Percentiles rank a stretch among this genome's conserved stretches.
These are phyloP conservation scores for Elaeis guineensis DNA, from an alignment of 176 grass and related monocot genomes.

Conservation along the genomic window DNA sequence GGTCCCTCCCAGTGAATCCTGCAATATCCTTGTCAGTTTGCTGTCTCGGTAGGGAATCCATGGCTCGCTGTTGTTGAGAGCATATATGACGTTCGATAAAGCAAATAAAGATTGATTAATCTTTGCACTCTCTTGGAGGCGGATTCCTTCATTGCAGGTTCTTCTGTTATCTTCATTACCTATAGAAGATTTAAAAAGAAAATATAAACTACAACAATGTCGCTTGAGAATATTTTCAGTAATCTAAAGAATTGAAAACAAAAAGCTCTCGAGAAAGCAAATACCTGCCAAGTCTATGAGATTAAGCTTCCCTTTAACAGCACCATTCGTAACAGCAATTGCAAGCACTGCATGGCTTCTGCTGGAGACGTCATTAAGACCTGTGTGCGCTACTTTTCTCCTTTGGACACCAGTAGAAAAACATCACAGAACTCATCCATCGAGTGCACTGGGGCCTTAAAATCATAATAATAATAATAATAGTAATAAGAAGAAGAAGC, in stretches of 20 bases:
- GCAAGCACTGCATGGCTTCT: conserved; percentile 81
- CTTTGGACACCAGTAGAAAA: conserved; percentile 68
- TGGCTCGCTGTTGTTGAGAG: conserved; percentile 63
- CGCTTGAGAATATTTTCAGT: no score
- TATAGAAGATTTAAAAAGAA: conserved; percentile 25
- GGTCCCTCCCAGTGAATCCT: conserved; percentile 80
- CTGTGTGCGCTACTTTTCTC: conserved; percentile 66
- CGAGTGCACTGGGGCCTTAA: conserved; percentile 49
- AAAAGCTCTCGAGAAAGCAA: not conserved
- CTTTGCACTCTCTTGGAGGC: conserved; percentile 82
- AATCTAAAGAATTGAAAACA: no score
- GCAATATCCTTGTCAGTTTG: conserved; percentile 84
- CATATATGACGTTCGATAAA: conserved; percentile 83
- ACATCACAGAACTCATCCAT: conserved; percentile 65
- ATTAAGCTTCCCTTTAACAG: conserved; percentile 73
- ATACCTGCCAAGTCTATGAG: conserved; percentile 88
- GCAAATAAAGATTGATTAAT: conserved; percentile 89
- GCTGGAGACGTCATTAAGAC: conserved; percentile 70
- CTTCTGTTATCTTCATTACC: conserved; percentile 86
- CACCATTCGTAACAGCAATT: conserved; percentile 35
- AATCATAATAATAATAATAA: not conserved
- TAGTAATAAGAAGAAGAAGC: not conserved
- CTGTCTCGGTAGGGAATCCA: conserved; percentile 79
- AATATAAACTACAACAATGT: not conserved
- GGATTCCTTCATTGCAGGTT: conserved; percentile 64